Conservation (phyloP, 2,329 filamentous ascomycete species). For the Sodiomyces alkalinus region DNA sequence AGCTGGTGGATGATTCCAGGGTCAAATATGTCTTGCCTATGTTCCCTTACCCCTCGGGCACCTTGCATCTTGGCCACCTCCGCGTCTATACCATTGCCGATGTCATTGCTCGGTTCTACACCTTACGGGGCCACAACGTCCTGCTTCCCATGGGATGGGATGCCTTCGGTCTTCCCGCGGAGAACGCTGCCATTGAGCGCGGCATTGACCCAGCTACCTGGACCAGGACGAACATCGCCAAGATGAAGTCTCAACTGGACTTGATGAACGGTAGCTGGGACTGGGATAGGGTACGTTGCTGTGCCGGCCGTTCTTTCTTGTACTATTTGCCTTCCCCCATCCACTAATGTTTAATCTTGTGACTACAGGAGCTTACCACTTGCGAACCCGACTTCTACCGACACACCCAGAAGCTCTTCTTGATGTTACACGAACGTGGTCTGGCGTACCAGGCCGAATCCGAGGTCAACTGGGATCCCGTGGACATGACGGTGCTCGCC, state of each 20-base stretch:
- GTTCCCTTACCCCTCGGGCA: constrained; percentile 87
- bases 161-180: constrained; percentile 77
- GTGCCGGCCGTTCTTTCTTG: constrained; percentile 1
- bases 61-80: constrained; percentile 73
- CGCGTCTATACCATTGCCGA: constrained; percentile 87
- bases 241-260: constrained; percentile 71
- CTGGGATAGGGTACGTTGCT: constrained; percentile 56
- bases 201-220: constrained; percentile 64
- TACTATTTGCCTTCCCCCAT: background rate
- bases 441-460: constrained; percentile 74
- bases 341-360: constrained; percentile 5
- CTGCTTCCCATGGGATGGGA: constrained; percentile 92
- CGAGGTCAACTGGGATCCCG: constrained; percentile 78
- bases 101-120: constrained; percentile 61
- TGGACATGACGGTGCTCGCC: constrained; percentile 78
- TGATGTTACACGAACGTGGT: constrained; percentile 57
- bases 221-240: constrained; percentile 66
- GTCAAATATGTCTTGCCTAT: constrained; percentile 65
- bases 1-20: too few species aligned
- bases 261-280: constrained; percentile 72
- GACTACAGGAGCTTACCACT: constrained; percentile 58
- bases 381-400: constrained; percentile 79
- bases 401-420: constrained; percentile 75
- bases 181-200: constrained; percentile 79
- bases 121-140: constrained; percentile 59